Percentiles rank a stretch among this genome's conserved stretches.
These are phyloP conservation scores for Lecanicillium sp. DNA, from an alignment of 2,329 filamentous ascomycete genomes.

Conservation along the genomic window DNA sequence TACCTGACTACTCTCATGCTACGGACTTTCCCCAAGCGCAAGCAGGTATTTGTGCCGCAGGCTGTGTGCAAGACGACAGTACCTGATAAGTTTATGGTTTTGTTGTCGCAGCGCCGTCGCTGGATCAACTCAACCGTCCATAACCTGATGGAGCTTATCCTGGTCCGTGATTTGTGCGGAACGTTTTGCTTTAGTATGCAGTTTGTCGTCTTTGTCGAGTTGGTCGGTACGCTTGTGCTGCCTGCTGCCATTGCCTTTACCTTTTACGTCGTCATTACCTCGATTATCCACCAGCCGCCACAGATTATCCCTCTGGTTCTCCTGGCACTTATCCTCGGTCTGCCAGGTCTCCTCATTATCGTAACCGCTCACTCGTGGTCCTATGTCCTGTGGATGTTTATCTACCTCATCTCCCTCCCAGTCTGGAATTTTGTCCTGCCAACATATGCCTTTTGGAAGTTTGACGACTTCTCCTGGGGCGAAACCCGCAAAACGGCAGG, in stretches of 20 bases:
- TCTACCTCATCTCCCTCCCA: conserved; percentile 87
- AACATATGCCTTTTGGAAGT: conserved; percentile 96
- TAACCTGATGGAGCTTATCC: conserved; percentile 94
- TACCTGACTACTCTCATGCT: conserved; percentile 97
- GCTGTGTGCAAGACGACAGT: conserved; percentile 98
- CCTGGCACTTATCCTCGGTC: conserved; percentile 81
- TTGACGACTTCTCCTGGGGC: conserved; percentile 99
- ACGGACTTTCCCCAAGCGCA: conserved; percentile 96
- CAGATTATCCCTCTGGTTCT: conserved; percentile 89
- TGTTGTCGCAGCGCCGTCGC: conserved; percentile 87
- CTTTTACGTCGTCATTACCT: conserved; percentile 88
- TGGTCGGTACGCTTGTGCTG: conserved; percentile 87
- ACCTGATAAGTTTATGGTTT: conserved; percentile 82
- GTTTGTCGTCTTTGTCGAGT: conserved; percentile 92
- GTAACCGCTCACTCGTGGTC: conserved; percentile 87
- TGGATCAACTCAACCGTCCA: conserved; percentile 99
- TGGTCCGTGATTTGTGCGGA: conserved; percentile 92
- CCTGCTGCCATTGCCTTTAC: conserved; percentile 96
- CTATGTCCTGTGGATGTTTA: conserved; percentile 94
- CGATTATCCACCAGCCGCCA: conserved; percentile 66
- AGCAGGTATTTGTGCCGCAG: conserved; percentile 97
- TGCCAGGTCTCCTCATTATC: conserved; percentile 85
- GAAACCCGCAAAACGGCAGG: conserved; percentile 93
- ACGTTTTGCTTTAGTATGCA: conserved; percentile 99
- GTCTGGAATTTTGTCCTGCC: conserved; percentile 98